These are phyloP conservation scores for Clonostachys sp. DNA, from an alignment of 2,329 filamentous ascomycete species.

Conservation along the genomic window DNA sequence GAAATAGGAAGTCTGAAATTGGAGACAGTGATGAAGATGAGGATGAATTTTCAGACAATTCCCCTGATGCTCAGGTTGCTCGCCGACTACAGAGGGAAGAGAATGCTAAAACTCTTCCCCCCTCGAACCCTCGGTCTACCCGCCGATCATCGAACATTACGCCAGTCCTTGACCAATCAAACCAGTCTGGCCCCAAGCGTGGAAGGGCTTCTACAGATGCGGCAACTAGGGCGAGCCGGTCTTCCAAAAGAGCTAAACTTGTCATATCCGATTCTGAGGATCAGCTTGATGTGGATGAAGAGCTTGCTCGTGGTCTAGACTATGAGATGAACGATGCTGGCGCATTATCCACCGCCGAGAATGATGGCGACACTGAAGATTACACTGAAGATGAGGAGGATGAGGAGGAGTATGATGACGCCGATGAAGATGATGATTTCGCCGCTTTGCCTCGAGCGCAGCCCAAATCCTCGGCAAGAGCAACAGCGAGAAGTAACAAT, in stretches of 20 bases:
- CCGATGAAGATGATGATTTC: background rate
- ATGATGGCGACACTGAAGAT: background rate
- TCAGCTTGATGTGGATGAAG: conserved; percentile 23
- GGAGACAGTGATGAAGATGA: conserved; percentile 31
- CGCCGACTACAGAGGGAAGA: conserved; percentile 27
- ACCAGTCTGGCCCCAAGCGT: conserved; percentile 13
- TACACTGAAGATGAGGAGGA: background rate
- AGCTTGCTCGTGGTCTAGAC: conserved; percentile 16
- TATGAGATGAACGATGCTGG: conserved; percentile 7
- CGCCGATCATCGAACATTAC: background rate
- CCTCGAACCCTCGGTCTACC: background rate
- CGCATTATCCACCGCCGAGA: no score
- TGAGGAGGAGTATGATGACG: conserved; percentile 1
- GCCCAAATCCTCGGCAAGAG: background rate
- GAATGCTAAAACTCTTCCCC: conserved; percentile 8
- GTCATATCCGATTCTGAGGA: conserved; percentile 7
- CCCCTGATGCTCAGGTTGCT: conserved; percentile 21
- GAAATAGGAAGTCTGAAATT: conserved; percentile 38
- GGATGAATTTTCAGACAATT: conserved; percentile 9
- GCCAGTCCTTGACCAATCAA: background rate
- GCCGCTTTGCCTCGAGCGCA: no score
- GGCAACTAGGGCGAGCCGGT: conserved; percentile 8
- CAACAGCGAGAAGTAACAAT: background rate
- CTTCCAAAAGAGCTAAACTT: conserved; percentile 19
- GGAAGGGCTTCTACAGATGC: conserved; percentile 12